Evolutionary conservation across 2,329 filamentous ascomycete species (phyloP), one percentile per base, ranked within the genome.

Genomic region (Leptodontidium sp.): DNA sequence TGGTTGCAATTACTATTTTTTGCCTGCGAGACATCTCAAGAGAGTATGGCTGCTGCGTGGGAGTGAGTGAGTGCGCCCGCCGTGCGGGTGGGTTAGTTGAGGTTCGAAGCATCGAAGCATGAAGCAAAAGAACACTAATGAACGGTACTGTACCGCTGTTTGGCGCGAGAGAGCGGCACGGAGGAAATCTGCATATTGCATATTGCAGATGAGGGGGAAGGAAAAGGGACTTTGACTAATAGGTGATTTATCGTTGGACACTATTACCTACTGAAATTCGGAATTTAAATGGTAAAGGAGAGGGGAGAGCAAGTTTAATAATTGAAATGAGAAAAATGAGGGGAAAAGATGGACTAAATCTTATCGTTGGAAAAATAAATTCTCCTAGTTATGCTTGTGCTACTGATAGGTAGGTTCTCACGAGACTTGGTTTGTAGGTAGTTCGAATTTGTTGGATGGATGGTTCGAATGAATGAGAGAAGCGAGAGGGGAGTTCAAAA

Each of bases 121-220:
- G 53, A 61, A 52, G 59, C 43, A 32, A 6, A 32, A 32, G 29
- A n/a, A 49, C 17, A 15, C 32, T 40, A 14, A 38, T 17, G 57
- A 45, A 61, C 40, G 59, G 61, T 64, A 53, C 29, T 26, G 61
- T 64, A 64, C 61, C 24, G 61, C 43, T 29, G 15, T n/a, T 32
- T 11, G 43, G 53, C 26, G 45, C 17, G 14, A 64, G 17, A 17
- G 43, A n/a, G 38, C 50, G 35, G 62, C 62, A 40, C 50, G 50
- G 50, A 55, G 62, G 52, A 47, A 59, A 26, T 24, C 9, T 43
- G n/a, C 55, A 43, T 21, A 24, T 59, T 15, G 21, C 38, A 59
- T 38, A 43, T 40, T 29, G 24, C 38, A 40, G 9, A 26, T 53
- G 50, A 53, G 57, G 57, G 57, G 21, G 24, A 26, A 45, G 9